Evolutionary conservation across 768 basidiomycete genomes (phyloP), one percentile per base, ranked within the genome.

Genomic region (Clavulina sp.): DNA sequence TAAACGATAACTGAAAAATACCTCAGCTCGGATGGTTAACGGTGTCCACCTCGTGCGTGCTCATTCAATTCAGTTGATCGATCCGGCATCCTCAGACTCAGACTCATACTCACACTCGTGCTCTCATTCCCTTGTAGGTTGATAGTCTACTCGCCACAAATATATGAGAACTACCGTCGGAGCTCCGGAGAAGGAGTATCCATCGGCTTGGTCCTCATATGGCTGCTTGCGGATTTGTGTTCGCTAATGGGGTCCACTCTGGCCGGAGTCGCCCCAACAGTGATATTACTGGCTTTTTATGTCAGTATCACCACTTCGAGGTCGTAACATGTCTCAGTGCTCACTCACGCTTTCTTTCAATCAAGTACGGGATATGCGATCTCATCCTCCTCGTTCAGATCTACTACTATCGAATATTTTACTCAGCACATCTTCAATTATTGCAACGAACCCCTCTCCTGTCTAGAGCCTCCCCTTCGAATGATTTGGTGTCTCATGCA

Each of bases 111-210:
- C n/a, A 28, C 43, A 13, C 26, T 9, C 13, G 26, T 46, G 9
- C 9, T 16, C 13, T 28, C 26, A 24, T 16, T 26, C 13, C 13
- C 13, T 13, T 13, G 13, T 56, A 87, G 91, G 91, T 70, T 92
- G 47, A 73, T 92, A 16, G 89, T 93, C 4, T 92, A 88, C 64
- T 78, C 85, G 4, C 91, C 92, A 23, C 86, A 91, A 63, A 75
- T 95, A 48, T 75, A 81, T 61, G 84, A 95, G 64, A 96, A 95
- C 60, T 91, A 85, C 63, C 66, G 70, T 40, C 68, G 84, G 5
- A 77, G 95, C 66, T 89, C 84, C n/a, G 95, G 92, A 41, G 93
- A 99, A 64, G 92, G 88, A 19, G 67, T 97, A 43, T 86, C 83
- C 55, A 73, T 95, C 29, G 60, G 74, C 24, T 97, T 93, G 65